Percentiles rank a stretch among this genome's conserved stretches.
These are phyloP conservation scores for Hawksworthiomyces lignivorus DNA, from an alignment of 2,329 filamentous ascomycete genomes.

Conservation along the genomic window DNA sequence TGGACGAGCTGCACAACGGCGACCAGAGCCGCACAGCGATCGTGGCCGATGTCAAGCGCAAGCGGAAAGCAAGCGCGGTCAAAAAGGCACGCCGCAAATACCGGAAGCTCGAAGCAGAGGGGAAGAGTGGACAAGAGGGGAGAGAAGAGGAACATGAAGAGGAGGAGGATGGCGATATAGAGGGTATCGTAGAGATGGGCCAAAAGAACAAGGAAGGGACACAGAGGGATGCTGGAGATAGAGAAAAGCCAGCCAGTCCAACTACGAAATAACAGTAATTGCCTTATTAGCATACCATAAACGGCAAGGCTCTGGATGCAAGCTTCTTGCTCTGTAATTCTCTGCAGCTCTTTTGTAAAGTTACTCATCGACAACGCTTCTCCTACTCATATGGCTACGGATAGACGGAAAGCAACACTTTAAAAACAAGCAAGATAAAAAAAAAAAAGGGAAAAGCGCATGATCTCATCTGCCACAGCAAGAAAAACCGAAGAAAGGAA, in stretches of 20 bases:
- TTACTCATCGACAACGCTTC: too few relatives aligned
- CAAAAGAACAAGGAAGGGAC: too few relatives aligned
- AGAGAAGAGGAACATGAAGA: conserved; percentile 5
- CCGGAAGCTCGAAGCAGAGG: conserved; percentile 48
- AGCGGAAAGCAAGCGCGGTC: conserved; percentile 63
- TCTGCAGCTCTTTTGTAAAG: too few relatives aligned
- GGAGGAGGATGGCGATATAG: conserved; percentile 8
- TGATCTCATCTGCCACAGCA: conserved; percentile 21
- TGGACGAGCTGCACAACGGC: conserved; percentile 68
- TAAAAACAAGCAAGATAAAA: not conserved
- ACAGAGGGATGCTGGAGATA: too few relatives aligned
- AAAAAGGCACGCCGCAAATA: conserved; percentile 86
- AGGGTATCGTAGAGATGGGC: too few relatives aligned
- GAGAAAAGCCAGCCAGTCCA: too few relatives aligned
- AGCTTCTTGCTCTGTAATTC: too few relatives aligned
- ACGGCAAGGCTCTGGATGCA: too few relatives aligned
- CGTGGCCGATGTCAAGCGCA: conserved; percentile 54
- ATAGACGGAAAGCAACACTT: not conserved
- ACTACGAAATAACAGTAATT: too few relatives aligned
- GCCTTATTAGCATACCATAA: too few relatives aligned
- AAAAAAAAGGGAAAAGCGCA: conserved; percentile 2
- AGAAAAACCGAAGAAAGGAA: conserved; percentile 19
- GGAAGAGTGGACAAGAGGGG: conserved; percentile 25
- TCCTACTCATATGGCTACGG: conserved; percentile 1
- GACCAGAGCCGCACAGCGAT: conserved; percentile 58